phyloP scores from a whole-genome alignment of 805 yeast genomes.

The Saccharomycopsis sp. region DNA sequence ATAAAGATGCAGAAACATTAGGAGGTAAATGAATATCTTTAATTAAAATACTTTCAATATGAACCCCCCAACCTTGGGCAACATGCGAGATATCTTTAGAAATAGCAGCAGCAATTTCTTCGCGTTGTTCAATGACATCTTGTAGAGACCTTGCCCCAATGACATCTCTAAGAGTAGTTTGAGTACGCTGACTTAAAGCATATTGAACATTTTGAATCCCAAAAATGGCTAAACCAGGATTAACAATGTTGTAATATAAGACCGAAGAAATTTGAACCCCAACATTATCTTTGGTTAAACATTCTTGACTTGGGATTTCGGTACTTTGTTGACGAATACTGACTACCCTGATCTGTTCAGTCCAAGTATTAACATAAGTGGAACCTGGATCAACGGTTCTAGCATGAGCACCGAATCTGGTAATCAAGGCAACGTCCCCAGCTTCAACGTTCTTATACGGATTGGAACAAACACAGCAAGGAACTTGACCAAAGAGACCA shows the following conservation, averaged over 20 bases:
- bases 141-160: conserved; percentile 56
- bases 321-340: conserved; percentile 47
- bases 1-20: conserved; percentile 47
- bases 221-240: conserved; percentile 57
- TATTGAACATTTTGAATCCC: conserved; percentile 42
- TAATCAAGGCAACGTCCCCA: conserved; percentile 61
- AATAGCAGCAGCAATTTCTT: conserved; percentile 57
- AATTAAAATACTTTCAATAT: conserved; percentile 55
- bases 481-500: conserved; percentile 46
- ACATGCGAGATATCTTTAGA: conserved; percentile 50
- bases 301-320: conserved; percentile 57
- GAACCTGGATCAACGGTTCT: conserved; percentile 63
- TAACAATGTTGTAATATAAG: conserved; percentile 53
- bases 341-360: conserved; percentile 42
- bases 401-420: conserved; percentile 55
- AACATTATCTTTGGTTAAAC: conserved; percentile 66
- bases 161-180: conserved; percentile 64
- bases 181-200: conserved; percentile 58
- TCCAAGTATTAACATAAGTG: conserved; percentile 51
- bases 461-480: conserved; percentile 42
- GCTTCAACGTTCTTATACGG: conserved; percentile 52
- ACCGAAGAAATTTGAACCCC: conserved; percentile 53
- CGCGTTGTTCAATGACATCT: conserved; percentile 65
- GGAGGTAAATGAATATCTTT: conserved; percentile 51
- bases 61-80: conserved; percentile 62